Percentiles rank a stretch among this genome's conserved stretches.
Conservation (phyloP, 495 filamentous ascomycete genomes). For the Astrothelium macrocarpum region DNA sequence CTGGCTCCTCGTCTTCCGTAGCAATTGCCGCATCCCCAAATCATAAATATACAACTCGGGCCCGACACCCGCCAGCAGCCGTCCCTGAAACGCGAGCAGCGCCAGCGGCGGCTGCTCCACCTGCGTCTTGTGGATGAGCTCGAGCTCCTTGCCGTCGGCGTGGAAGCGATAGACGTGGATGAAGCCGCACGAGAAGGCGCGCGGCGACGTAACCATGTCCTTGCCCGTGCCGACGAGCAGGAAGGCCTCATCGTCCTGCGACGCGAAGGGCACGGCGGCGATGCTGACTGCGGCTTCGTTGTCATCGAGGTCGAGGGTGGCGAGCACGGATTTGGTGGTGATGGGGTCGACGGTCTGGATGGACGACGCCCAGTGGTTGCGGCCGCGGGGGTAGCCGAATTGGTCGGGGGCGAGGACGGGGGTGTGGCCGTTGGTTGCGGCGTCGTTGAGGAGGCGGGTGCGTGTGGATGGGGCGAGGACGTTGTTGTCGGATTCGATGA, state of each 20-base stretch:
- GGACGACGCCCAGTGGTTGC: slow-evolving; percentile 88
- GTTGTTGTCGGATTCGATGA: slow-evolving; percentile 87
- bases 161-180: slow-evolving; percentile 91
- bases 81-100: slow-evolving; percentile 78
- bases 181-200: slow-evolving; percentile 64
- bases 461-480: slow-evolving; percentile 68
- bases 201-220: slow-evolving; percentile 69
- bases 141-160: slow-evolving; percentile 72
- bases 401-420: slow-evolving; percentile 64
- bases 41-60: slow-evolving; percentile 78
- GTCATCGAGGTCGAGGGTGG: slow-evolving; percentile 68
- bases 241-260: slow-evolving; percentile 81
- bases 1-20: slow-evolving; percentile 76
- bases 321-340: slow-evolving; percentile 58
- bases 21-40: slow-evolving; percentile 77
- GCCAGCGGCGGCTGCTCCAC: slow-evolving; percentile 83
- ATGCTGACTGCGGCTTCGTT: slow-evolving; percentile 90
- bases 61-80: slow-evolving; percentile 75
- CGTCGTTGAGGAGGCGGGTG: slow-evolving; percentile 56
- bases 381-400: slow-evolving; percentile 78
- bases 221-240: slow-evolving; percentile 89
- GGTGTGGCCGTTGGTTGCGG: slow-evolving; percentile 47
- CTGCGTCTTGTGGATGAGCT: slow-evolving; percentile 94
- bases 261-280: slow-evolving; percentile 71
- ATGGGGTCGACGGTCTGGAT: slow-evolving; percentile 84